Percentiles rank a stretch among this genome's conserved stretches.
These are phyloP conservation scores for Coprinopsis cinerea DNA, from an alignment of 768 basidiomycete species.

Conservation along the genomic window DNA sequence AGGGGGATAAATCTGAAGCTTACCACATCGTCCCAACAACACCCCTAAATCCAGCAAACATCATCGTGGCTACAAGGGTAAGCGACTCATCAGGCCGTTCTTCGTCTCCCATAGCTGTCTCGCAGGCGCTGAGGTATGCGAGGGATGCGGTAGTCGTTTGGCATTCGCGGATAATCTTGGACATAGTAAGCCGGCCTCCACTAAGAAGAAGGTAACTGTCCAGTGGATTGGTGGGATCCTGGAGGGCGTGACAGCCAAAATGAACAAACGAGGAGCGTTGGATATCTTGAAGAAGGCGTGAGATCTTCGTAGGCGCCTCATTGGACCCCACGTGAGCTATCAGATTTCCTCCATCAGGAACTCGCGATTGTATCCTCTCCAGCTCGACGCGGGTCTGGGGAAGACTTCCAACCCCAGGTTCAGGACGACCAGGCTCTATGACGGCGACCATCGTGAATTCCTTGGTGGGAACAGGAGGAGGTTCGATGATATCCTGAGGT, in stretches of 20 bases:
- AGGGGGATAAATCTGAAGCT: not conserved
- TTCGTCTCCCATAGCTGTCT: constrained; percentile 30
- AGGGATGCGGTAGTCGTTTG: constrained; percentile 19
- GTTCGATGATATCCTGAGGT: not conserved
- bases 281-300: not conserved
- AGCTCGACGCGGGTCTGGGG: too few relatives aligned
- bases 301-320: not conserved
- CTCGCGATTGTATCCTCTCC: not conserved
- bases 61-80: constrained; percentile 35
- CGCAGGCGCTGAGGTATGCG: constrained; percentile 39
- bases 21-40: constrained; percentile 41
- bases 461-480: not conserved
- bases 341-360: not conserved
- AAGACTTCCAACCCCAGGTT: not conserved
- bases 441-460: not conserved
- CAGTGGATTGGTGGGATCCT: constrained; percentile 21
- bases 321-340: not conserved
- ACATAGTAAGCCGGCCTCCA: constrained; percentile 15
- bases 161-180: constrained; percentile 17
- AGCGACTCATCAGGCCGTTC: constrained; percentile 20
- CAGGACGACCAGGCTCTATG: not conserved
- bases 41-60: constrained; percentile 21
- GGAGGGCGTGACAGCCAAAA: constrained; percentile 28
- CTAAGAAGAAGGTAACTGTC: constrained; percentile 20
- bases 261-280: constrained; percentile 17